A percentile compares a stretch with the other conserved stretches of the same genome.
Conservation (phyloP, 805 yeast genomes). For the Spathaspora boniae region DNA sequence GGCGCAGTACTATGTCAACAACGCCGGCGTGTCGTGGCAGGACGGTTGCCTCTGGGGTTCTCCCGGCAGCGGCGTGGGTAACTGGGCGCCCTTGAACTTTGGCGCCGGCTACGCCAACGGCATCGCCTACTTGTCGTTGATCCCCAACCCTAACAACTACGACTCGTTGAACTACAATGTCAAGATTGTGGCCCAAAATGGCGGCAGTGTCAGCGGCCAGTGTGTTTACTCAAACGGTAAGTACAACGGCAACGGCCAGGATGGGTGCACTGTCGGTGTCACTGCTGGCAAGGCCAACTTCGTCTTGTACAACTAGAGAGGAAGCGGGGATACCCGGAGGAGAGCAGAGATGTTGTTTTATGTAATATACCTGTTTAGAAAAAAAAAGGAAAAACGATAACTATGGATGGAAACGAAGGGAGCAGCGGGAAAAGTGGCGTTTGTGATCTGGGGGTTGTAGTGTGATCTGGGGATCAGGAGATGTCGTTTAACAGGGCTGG, state of each 20-base stretch:
- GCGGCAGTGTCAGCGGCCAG: constrained; percentile 59
- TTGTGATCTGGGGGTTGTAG: too few relatives aligned
- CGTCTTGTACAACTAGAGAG: constrained; percentile 52
- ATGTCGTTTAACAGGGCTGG: too few relatives aligned
- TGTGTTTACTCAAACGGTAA: constrained; percentile 79
- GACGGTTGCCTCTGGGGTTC: constrained; percentile 76
- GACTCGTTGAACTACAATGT: constrained; percentile 40
- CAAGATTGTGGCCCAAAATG: constrained; percentile 44
- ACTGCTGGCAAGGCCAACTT: constrained; percentile 79
- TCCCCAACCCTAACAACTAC: constrained; percentile 73
- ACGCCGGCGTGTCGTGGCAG: constrained; percentile 65
- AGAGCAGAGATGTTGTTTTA: neutral
- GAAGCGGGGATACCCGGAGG: neutral
- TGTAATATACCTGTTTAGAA: neutral
- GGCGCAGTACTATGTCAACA: constrained; percentile 72
- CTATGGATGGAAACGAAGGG: too few relatives aligned
- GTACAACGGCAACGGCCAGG: constrained; percentile 63
- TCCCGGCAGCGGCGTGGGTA: constrained; percentile 57
- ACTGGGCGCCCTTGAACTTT: constrained; percentile 76
- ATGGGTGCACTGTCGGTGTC: constrained; percentile 94
- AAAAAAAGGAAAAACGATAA: neutral
- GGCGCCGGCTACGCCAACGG: constrained; percentile 72
- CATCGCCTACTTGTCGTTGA: constrained; percentile 62
- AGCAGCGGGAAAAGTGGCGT: too few relatives aligned
- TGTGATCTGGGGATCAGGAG: too few relatives aligned